Base-by-base conservation (phyloP, 176 grass and related monocot genomes). In the Bonia amplexicaulis region DNA sequence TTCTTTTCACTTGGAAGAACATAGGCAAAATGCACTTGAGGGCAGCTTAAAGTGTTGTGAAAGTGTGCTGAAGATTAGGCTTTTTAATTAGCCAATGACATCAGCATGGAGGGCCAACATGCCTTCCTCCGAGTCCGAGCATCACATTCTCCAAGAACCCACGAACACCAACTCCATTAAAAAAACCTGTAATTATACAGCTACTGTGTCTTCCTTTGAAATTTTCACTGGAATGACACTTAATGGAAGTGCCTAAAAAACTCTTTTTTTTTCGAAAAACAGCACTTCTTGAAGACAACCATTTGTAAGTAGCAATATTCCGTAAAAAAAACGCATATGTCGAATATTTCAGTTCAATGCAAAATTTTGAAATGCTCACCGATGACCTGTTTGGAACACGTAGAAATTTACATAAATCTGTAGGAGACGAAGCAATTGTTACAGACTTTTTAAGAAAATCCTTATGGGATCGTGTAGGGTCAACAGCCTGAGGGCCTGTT, bases 141-240 rank as follows among this genome's bases (percentile, higher is more conserved):
- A 88, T 80, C 81, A 62, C 81, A 76, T 85, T 80, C 76, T 81
- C 78, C 87, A 29, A 84, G 69, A 89, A 61, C 74, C 74, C 79
- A 89, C 49, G 20, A 86, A 85, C 79, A 71, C 73, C 62, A 48
- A 41, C 16, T 63, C 41, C 17, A 31, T 69, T 39, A 77, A 58
- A 85, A 71, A 48, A 37, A 10, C 67, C 55, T 71, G 67, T 42
- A 80, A 62, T 10, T 65, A 37, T 22, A 44, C 65, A 33, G 48
- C 15, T 40, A 26, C 26, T n/a, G 2, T 58, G 15, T 5, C 17
- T 37, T 33, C 20, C 40, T 45, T 72, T 40, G 12, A 51, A 7
- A n/a, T 8, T 42, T 42, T 66, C 22, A 75, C 12, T 66, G 33
- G 3, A 39, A 14, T 20, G 25, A 59, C 26, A 49, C 10, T 41